Evolutionary conservation across 2,329 filamentous ascomycete genomes (phyloP).

Genomic region (Nigrospora sphaerica): DNA sequence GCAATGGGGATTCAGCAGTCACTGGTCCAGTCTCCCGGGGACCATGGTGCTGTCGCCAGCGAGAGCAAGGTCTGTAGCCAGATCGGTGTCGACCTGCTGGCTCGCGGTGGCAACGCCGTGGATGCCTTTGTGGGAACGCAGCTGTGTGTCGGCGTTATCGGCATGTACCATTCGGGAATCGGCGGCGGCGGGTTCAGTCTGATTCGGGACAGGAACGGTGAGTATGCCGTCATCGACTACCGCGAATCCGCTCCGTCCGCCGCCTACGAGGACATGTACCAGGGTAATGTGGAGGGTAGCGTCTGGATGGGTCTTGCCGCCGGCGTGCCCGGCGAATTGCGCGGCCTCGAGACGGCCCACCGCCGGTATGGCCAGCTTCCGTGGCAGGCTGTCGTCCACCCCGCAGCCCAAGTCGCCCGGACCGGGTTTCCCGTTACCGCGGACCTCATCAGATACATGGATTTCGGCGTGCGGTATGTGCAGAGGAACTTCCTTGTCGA

Average conservation of each 20-base stretch:
- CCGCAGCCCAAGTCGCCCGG: conserved; percentile 66
- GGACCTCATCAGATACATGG: conserved; percentile 72
- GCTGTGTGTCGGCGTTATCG: conserved; percentile 69
- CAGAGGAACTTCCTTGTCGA: conserved; percentile 59
- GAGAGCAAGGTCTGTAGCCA: conserved; percentile 24
- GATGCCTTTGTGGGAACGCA: conserved; percentile 70
- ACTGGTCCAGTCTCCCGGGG: conserved; percentile 5
- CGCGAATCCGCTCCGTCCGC: conserved; percentile 80
- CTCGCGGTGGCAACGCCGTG: conserved; percentile 58
- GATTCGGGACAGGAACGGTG: conserved; percentile 61
- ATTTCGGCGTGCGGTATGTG: conserved; percentile 28
- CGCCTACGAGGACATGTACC: conserved; percentile 79
- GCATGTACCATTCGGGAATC: conserved; percentile 75
- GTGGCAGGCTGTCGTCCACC: conserved; percentile 66
- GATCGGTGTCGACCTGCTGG: conserved; percentile 23
- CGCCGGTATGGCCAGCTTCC: conserved; percentile 59
- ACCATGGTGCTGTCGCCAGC: conserved; percentile 20
- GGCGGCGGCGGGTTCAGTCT: conserved; percentile 89
- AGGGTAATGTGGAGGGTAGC: conserved; percentile 59
- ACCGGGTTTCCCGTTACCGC: conserved; percentile 67
- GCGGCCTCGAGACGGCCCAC: conserved; percentile 75
- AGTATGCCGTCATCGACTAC: conserved; percentile 84
- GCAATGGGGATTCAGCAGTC: conserved; percentile 1
- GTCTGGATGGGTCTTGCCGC: conserved; percentile 66
- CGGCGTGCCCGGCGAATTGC: conserved; percentile 67